Evolutionary conservation across 331 rosid genomes (phyloP).

Genomic region (Prunus yedoensis): DNA sequence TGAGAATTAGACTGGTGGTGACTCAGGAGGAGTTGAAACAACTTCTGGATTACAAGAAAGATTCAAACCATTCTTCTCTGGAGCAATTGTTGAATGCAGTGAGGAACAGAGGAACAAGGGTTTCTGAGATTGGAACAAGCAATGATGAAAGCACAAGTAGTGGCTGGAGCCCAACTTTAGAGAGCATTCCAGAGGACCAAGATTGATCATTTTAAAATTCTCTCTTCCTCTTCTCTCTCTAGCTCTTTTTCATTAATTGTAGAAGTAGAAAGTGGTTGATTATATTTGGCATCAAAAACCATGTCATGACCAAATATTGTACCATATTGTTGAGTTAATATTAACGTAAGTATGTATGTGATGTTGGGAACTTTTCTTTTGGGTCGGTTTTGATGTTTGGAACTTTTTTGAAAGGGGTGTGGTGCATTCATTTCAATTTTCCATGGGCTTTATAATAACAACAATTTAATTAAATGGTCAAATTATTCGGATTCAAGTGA

Average conservation of each 20-base stretch:
- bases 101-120: conserved; percentile 47
- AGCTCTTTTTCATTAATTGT: too few relatives aligned
- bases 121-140: conserved; percentile 30
- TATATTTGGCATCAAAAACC: not conserved
- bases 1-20: conserved; percentile 79
- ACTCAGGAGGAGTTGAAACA: conserved; percentile 66
- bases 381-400: too few relatives aligned
- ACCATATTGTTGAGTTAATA: too few relatives aligned
- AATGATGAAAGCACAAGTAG: conserved; percentile 13
- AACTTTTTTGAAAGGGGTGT: too few relatives aligned
- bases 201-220: not conserved
- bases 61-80: conserved; percentile 29
- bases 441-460: too few relatives aligned
- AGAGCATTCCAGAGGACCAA: conserved; percentile 62
- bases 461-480: too few relatives aligned
- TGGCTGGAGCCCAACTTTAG: conserved; percentile 58
- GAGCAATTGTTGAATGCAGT: conserved; percentile 57
- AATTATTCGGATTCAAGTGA: too few relatives aligned
- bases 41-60: conserved; percentile 44
- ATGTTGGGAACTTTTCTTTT: too few relatives aligned
- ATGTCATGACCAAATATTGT: too few relatives aligned
- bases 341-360: too few relatives aligned
- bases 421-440: too few relatives aligned
- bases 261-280: too few relatives aligned
- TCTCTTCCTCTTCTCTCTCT: not conserved